A percentile compares a stretch with the other conserved stretches of the same genome.
Evolutionary conservation across 75 land plant species (phyloP).

Genomic region (Azolla pinnata): DNA sequence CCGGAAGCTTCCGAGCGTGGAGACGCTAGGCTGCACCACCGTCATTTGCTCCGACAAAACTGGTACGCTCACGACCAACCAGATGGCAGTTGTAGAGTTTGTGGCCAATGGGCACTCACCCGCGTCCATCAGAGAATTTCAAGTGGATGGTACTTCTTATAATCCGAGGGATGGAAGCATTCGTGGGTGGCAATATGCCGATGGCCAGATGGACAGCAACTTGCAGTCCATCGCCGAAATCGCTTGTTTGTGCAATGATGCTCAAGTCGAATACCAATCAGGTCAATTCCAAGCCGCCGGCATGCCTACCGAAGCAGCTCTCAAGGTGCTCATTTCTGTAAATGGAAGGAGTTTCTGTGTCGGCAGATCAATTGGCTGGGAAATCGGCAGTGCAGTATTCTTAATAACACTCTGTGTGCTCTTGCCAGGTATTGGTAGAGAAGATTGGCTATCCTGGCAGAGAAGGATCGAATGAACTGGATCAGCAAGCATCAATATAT

Average conservation of each 20-base stretch:
- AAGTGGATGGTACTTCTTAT: slow-evolving; percentile 82
- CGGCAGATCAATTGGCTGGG: no score
- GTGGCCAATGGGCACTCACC: slow-evolving; percentile 39
- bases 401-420: no score
- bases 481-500: no score
- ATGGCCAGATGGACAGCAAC: slow-evolving; percentile 42
- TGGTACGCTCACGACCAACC: slow-evolving; percentile 85
- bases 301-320: slow-evolving; percentile 86
- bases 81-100: slow-evolving; percentile 69
- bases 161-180: slow-evolving; percentile 69
- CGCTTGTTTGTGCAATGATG: slow-evolving; percentile 76
- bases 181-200: slow-evolving; percentile 44
- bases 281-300: slow-evolving; percentile 54
- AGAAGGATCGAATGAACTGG: no score
- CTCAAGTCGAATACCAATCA: slow-evolving; percentile 41
- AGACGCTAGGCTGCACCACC: slow-evolving; percentile 88
- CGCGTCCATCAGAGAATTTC: slow-evolving; percentile 26
- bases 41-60: slow-evolving; percentile 91
- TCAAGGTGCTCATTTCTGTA: slow-evolving; percentile 40
- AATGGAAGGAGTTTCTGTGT: slow-evolving; percentile 1
- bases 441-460: no score
- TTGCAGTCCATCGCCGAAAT: slow-evolving; percentile 58
- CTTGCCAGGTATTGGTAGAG: no score
- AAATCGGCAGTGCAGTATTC: no score
- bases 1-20: slow-evolving; percentile 84